phyloP scores from a whole-genome alignment of 1,284 basidiomycete species.

The Cryptococcus depauperatus region DNA sequence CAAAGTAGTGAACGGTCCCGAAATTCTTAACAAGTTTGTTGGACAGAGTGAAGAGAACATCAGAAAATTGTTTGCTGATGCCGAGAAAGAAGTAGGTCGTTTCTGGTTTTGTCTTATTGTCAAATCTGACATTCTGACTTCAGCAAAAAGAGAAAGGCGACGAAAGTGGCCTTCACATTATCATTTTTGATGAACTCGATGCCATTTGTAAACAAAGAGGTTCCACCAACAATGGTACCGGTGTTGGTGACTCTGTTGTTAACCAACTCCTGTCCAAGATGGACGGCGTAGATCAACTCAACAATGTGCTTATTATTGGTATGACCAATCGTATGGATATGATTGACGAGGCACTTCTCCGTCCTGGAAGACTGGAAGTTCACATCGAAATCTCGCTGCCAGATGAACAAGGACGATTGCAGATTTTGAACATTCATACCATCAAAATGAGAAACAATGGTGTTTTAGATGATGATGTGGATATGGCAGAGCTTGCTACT shows the following conservation, averaged over 20 bases:
- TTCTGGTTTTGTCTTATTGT: slow-evolving; percentile 47
- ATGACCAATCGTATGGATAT: slow-evolving; percentile 99
- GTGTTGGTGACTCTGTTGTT: slow-evolving; percentile 96
- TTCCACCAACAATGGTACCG: slow-evolving; percentile 75
- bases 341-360: slow-evolving; percentile 96
- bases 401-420: slow-evolving; percentile 83
- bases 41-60: slow-evolving; percentile 99
- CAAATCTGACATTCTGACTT: slow-evolving; percentile 39
- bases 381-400: slow-evolving; percentile 99
- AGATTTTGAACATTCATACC: slow-evolving; percentile 95
- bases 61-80: slow-evolving; percentile 93
- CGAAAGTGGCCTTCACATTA: slow-evolving; percentile 95
- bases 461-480: slow-evolving; percentile 84
- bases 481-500: slow-evolving; percentile 72
- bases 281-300: slow-evolving; percentile 98
- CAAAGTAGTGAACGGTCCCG: slow-evolving; percentile 97
- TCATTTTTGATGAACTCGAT: slow-evolving; percentile 98
- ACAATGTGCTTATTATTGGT: slow-evolving; percentile 98
- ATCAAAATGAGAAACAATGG: slow-evolving; percentile 85
- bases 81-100: slow-evolving; percentile 99
- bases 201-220: slow-evolving; percentile 99
- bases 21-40: slow-evolving; percentile 88
- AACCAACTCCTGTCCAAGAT: slow-evolving; percentile 99
- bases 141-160: slow-evolving; percentile 99
- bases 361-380: slow-evolving; percentile 98